phyloP scores from a whole-genome alignment of 805 yeast species.

The Wickerhamiella australiensis region DNA sequence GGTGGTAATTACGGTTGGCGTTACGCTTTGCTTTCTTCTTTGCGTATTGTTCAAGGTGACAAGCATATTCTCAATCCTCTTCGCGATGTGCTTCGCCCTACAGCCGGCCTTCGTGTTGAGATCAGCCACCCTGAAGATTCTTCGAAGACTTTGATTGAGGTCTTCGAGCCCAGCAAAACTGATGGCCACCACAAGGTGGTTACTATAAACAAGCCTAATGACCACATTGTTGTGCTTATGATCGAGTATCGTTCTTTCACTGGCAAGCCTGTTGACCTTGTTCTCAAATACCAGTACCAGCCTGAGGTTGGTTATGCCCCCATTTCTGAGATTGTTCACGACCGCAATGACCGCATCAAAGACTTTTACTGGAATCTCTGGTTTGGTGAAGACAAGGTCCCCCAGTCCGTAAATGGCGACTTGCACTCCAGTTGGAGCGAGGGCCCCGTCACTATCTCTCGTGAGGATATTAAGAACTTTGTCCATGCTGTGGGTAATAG shows the following conservation, averaged over 20 bases:
- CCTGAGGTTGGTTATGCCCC: slow-evolving; percentile 94
- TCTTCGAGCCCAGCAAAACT: slow-evolving; percentile 39
- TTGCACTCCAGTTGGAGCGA: slow-evolving; percentile 44
- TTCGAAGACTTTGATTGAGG: slow-evolving; percentile 47
- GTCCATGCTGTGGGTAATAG: slow-evolving; percentile 96
- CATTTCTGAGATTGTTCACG: slow-evolving; percentile 76
- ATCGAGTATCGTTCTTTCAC: slow-evolving; percentile 84
- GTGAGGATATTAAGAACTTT: slow-evolving; percentile 74
- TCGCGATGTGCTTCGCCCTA: slow-evolving; percentile 69
- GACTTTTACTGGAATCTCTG: slow-evolving; percentile 95
- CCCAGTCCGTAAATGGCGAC: slow-evolving; percentile 53
- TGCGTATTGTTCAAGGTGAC: slow-evolving; percentile 73
- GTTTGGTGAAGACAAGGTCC: slow-evolving; percentile 58
- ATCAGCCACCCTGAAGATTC: slow-evolving; percentile 42
- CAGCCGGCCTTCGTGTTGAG: slow-evolving; percentile 48
- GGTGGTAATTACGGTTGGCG: slow-evolving; percentile 77
- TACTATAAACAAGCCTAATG: slow-evolving; percentile 30
- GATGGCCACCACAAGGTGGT: slow-evolving; percentile 46
- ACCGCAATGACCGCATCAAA: slow-evolving; percentile 86
- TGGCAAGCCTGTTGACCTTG: slow-evolving; percentile 57
- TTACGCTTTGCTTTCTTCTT: slow-evolving; percentile 72
- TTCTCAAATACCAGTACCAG: slow-evolving; percentile 64
- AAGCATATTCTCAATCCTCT: slow-evolving; percentile 71
- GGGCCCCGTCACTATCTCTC: slow-evolving; percentile 47
- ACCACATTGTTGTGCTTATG: slow-evolving; percentile 54